phyloP scores from a whole-genome alignment of 2,329 filamentous ascomycete genomes.

The Ceratocystis diversiconidia region DNA sequence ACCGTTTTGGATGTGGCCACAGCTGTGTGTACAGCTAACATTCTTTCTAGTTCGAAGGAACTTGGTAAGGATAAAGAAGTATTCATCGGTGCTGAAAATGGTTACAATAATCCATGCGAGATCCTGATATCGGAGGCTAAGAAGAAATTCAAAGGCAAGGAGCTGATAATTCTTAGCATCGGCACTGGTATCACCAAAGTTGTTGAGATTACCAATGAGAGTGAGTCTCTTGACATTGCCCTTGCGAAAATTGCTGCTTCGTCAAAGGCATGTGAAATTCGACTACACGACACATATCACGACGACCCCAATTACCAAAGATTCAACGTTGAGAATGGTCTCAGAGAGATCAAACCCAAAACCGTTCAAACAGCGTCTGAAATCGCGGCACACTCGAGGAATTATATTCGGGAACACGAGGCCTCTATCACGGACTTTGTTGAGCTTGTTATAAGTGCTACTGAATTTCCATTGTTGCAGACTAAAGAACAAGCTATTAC shows the following conservation, averaged over 20 bases:
- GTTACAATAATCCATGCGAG: conserved; percentile 25
- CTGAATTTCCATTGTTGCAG: too few relatives aligned
- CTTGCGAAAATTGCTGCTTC: neutral
- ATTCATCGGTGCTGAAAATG: conserved; percentile 24
- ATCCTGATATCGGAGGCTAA: conserved; percentile 23
- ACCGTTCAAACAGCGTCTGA: too few relatives aligned
- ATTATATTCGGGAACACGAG: too few relatives aligned
- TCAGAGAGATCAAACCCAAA: conserved; percentile 7
- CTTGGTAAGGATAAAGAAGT: conserved; percentile 22
- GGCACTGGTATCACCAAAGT: conserved; percentile 22
- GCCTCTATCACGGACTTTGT: too few relatives aligned
- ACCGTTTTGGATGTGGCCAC: conserved; percentile 24
- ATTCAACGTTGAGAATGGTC: conserved; percentile 23
- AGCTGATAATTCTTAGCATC: conserved; percentile 21
- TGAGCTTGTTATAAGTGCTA: too few relatives aligned
- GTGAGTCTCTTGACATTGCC: neutral
- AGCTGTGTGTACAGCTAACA: conserved; percentile 23
- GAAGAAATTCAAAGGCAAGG: conserved; percentile 20
- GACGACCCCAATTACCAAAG: conserved; percentile 21
- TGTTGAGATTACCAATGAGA: conserved; percentile 19
- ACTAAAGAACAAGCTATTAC: too few relatives aligned
- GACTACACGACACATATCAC: conserved; percentile 18
- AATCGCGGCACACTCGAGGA: too few relatives aligned
- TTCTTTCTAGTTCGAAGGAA: conserved; percentile 24
- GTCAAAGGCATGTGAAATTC: neutral